Percentiles rank a stretch among this genome's conserved stretches.
Evolutionary conservation across 2,329 filamentous ascomycete genomes (phyloP).

Genomic region (Cyphellophora attinorum): DNA sequence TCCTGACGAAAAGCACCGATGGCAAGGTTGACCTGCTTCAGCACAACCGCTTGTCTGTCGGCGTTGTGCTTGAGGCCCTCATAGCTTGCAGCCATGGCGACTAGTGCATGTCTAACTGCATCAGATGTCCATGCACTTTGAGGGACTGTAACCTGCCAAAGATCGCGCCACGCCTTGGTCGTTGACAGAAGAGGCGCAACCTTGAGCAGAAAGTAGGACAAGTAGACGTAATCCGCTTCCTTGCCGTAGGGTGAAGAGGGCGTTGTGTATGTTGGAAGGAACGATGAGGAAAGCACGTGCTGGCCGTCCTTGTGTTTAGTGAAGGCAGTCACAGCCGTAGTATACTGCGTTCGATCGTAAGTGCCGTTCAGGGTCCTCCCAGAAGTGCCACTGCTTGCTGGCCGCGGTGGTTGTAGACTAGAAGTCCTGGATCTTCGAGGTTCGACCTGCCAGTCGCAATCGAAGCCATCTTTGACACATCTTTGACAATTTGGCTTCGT

Average conservation of each 20-base stretch:
- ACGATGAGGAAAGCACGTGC: too few relatives aligned
- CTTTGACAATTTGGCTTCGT: neutral
- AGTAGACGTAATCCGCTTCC: conserved; percentile 2
- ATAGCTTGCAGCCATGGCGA: conserved; percentile 9
- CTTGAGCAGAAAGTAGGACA: conserved; percentile 2
- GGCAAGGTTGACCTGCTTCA: conserved; percentile 5
- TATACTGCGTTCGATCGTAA: too few relatives aligned
- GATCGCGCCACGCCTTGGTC: conserved; percentile 4
- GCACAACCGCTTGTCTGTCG: conserved; percentile 3
- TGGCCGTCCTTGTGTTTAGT: too few relatives aligned
- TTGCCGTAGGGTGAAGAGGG: conserved; percentile 2
- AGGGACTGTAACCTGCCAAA: conserved; percentile 10
- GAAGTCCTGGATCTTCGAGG: too few relatives aligned
- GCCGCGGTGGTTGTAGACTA: too few relatives aligned
- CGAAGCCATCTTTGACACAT: neutral
- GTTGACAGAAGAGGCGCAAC: conserved; percentile 8
- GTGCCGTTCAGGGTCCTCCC: too few relatives aligned
- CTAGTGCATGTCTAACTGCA: conserved; percentile 10
- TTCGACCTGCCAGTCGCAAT: neutral
- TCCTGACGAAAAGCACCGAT: conserved; percentile 4
- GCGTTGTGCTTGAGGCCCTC: conserved; percentile 6
- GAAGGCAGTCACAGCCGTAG: too few relatives aligned
- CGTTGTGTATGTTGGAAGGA: too few relatives aligned
- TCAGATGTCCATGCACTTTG: conserved; percentile 8
- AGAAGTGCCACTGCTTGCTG: too few relatives aligned